Evolutionary conservation across 192 early-diverging fungal species (phyloP).

Genomic region (Backusella tuberculispora): DNA sequence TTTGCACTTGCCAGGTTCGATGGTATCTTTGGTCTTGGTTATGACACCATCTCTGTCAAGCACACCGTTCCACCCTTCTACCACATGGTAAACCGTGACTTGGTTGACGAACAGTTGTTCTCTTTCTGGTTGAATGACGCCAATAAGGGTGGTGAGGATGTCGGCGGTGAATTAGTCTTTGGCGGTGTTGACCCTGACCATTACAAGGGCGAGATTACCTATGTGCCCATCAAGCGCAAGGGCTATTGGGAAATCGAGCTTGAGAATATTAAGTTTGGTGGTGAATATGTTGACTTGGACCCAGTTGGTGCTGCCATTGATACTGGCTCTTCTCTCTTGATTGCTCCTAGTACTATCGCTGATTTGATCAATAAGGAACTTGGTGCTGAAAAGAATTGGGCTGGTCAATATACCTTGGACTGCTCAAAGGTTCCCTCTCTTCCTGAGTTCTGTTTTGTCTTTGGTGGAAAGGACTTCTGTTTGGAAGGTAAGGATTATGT

Average conservation of each 20-base stretch:
- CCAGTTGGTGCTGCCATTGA: slow-evolving; percentile 85
- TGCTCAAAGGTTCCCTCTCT: slow-evolving; percentile 80
- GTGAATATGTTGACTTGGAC: slow-evolving; percentile 68
- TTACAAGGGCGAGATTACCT: slow-evolving; percentile 73
- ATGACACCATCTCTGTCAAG: slow-evolving; percentile 89
- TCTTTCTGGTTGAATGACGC: slow-evolving; percentile 85
- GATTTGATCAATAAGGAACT: slow-evolving; percentile 89
- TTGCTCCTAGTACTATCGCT: slow-evolving; percentile 77
- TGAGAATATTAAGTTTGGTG: slow-evolving; percentile 77
- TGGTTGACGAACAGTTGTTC: slow-evolving; percentile 88
- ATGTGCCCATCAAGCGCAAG: slow-evolving; percentile 87
- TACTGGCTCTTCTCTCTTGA: slow-evolving; percentile 90
- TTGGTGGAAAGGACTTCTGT: slow-evolving; percentile 59
- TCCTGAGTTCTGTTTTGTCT: slow-evolving; percentile 71
- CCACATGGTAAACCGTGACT: slow-evolving; percentile 77
- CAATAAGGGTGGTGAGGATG: slow-evolving; percentile 53
- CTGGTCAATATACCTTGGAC: slow-evolving; percentile 83
- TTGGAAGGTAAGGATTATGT: slow-evolving; percentile 69
- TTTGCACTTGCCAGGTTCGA: slow-evolving; percentile 95
- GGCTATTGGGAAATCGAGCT: slow-evolving; percentile 98
- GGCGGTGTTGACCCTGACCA: slow-evolving; percentile 83
- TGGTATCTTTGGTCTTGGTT: slow-evolving; percentile 94
- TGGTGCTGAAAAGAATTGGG: slow-evolving; percentile 92
- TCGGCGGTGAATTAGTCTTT: slow-evolving; percentile 89
- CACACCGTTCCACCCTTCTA: slow-evolving; percentile 95